These are phyloP conservation scores for Loxodes magnus DNA, from an alignment of 73 alveolate genomes.

Conservation along the genomic window DNA sequence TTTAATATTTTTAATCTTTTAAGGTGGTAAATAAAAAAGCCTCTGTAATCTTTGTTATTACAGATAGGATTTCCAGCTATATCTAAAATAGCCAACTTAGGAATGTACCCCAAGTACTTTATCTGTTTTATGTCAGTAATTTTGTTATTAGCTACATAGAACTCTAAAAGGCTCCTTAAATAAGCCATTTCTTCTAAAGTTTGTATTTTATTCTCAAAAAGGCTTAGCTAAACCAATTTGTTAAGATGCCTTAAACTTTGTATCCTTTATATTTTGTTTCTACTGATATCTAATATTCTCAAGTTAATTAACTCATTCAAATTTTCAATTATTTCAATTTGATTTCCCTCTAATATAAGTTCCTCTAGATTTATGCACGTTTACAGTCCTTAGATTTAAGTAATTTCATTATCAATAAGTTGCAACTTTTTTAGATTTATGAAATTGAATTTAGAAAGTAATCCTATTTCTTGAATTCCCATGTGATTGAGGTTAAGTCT, in stretches of 20 bases:
- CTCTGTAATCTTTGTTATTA: conserved; percentile 25
- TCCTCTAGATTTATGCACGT: too few relatives aligned
- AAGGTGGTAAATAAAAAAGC: conserved; percentile 34
- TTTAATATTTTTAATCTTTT: conserved; percentile 34
- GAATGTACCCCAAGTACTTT: conserved; percentile 11
- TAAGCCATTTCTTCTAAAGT: conserved; percentile 47
- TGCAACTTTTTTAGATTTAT: too few relatives aligned
- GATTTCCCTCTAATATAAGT: too few relatives aligned
- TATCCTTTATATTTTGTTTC: conserved; percentile 49
- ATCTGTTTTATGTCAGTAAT: conserved; percentile 36
- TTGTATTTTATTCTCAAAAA: conserved; percentile 59
- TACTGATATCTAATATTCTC: conserved; percentile 59
- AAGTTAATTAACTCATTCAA: too few relatives aligned
- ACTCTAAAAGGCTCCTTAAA: conserved; percentile 51
- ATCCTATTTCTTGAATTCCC: too few relatives aligned
- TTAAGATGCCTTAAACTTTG: conserved; percentile 46
- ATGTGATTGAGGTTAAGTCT: too few relatives aligned
- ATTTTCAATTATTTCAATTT: too few relatives aligned
- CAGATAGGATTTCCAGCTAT: conserved; percentile 28
- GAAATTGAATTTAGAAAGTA: too few relatives aligned
- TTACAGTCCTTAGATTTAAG: too few relatives aligned
- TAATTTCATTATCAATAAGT: too few relatives aligned
- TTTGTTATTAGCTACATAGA: conserved; percentile 66
- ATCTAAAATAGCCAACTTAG: conserved; percentile 31
- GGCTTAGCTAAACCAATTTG: conserved; percentile 56